Evolutionary conservation across 495 filamentous ascomycete species (phyloP), one percentile per base, ranked within the genome.

Genomic region (Barbatosphaeria neglecta): DNA sequence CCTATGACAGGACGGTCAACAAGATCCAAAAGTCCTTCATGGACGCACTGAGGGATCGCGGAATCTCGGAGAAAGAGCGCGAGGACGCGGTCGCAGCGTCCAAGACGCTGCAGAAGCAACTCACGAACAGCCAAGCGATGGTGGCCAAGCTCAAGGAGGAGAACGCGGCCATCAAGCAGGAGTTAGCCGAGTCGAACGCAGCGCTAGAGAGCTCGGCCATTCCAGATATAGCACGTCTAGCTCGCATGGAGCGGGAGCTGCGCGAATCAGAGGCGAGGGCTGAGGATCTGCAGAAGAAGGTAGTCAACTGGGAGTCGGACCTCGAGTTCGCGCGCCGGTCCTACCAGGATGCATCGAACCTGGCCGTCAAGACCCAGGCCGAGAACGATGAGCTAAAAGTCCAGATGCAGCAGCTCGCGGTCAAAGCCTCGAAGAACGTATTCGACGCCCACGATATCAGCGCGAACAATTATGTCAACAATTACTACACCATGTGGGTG

Each of bases 291-390:
- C 72, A 80, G 47, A 72, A 67, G 58, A 76, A 71, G 27, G 13
- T 66, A n/a, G 49, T 54, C 4, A 45, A 22, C n/a, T 25, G 49
- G 1, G 52, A 66, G 24, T 61, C 53, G 15, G 75, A 82, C 11
- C 53, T 63, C 19, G 82, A 84, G 13, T 87, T 80, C 57, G 68
- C 68, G 27, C 74, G 80, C 38, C 65, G 70, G 16, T 67, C 75
- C 27, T 88, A 87, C 49, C 81, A 86, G 44, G 65, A 69, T 27
- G 78, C 80, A 0, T 83, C 81, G 13, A 77, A 64, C 15, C 62
- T 64, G 0, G 72, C 72, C 9, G 66, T 62, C 15, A 73, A 78
- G 33, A 61, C 76, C 16, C 58, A 58, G 15, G 63, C 61, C 19
- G 78, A 84, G 59, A 66, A 70, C 31, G 58, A 66, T 10, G 60